Base-by-base conservation (phyloP, 2,329 filamentous ascomycete genomes). In the Cladosporium velox region DNA sequence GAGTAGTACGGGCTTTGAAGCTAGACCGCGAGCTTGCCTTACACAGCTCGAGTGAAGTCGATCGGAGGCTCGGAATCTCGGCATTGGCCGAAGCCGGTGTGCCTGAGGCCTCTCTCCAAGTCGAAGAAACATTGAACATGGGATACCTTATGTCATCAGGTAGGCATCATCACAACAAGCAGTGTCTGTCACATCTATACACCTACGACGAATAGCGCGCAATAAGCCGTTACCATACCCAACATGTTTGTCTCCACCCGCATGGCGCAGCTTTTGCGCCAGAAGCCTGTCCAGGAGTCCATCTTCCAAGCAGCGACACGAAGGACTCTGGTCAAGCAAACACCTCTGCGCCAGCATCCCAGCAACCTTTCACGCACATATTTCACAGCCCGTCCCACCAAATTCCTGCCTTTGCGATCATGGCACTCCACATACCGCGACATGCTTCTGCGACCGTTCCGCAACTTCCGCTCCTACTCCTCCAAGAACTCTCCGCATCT, bases 401-500 rank as follows among this genome's bases (percentile, higher is more conserved):
- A 38, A 32, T 55, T 57, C n/a, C 21, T 34, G 24, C 57, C 47
- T 21, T 47, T 47, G 24, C 64, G 44, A 65, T 34, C 55, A 65
- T 60, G 64, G 58, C 57, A 59, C n/a, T 30, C 55, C 24, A 52
- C 55, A 34, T 65, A 52, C 32, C 64, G 64, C 21, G 49, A 65
- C 55, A 47, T 67, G 4, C 65, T 66, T 12, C 67, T 68, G 44
- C 70, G 69, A 14, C 66, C 65, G 35, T 59, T 71, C 35, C 70
- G 71, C 55, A 69, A 68, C 55, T 66, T 69, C 54, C 79, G 80
- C 67, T 75, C 75, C 72, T 79, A 79, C 59, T 70, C 55, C 18
- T 59, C 64, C 7, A 59, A 65, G 35, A 30, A 35, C 12, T 30
- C 44, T 26, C 65, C 58, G 28, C 72, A 69, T 30, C 76, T 74